phyloP scores from a whole-genome alignment of 2,329 filamentous ascomycete species.

The Ceratocystis variospora region DNA sequence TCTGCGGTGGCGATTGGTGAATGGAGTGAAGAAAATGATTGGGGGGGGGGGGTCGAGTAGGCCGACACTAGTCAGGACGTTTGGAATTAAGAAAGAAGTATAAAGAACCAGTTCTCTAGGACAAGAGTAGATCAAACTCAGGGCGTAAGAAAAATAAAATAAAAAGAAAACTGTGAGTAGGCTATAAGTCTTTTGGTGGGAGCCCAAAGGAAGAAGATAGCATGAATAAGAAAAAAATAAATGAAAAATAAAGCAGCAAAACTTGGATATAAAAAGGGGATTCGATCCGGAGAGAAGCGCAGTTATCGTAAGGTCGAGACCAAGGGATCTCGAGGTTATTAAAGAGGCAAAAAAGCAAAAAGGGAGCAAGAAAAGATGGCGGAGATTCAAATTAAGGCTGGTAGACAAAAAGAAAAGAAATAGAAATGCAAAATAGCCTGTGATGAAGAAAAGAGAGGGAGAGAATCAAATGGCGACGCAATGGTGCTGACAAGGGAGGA shows the following conservation, averaged over 20 bases:
- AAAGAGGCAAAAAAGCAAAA: not conserved
- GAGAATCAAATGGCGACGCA: not conserved
- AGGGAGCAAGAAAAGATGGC: not conserved
- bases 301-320: too few relatives aligned
- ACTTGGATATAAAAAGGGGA: not conserved
- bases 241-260: conserved; percentile 4
- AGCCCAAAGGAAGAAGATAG: not conserved
- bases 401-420: conserved; percentile 10
- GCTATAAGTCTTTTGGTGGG: not conserved
- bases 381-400: not conserved
- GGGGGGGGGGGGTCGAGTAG: not conserved
- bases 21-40: not conserved
- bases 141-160: not conserved
- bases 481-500: not conserved
- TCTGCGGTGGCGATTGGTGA: not conserved
- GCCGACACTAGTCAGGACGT: not conserved
- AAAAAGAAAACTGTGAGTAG: not conserved
- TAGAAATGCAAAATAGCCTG: conserved; percentile 1
- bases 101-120: not conserved
- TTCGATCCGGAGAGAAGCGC: too few relatives aligned
- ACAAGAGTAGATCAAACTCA: not conserved
- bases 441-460: conserved; percentile 5
- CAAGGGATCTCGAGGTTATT: too few relatives aligned
- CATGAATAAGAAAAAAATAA: not conserved
- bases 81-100: not conserved